Evolutionary conservation across 805 yeast genomes (phyloP).

Genomic region (Zygotorulaspora chibaensis): DNA sequence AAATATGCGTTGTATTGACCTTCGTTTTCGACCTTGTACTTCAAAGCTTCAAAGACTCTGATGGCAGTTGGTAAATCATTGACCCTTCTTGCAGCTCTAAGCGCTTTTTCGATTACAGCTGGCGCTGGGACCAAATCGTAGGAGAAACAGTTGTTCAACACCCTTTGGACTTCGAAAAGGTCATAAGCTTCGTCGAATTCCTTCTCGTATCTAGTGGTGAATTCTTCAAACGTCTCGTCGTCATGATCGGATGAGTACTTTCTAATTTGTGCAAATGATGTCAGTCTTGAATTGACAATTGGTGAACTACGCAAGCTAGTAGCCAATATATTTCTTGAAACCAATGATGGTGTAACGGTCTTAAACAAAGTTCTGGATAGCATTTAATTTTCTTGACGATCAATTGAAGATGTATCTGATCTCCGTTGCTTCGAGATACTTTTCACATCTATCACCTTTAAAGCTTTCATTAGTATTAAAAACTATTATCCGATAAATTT

Average conservation of each 20-base stretch:
- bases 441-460: background rate
- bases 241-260: slow-evolving; percentile 75
- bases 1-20: slow-evolving; percentile 94
- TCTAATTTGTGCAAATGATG: slow-evolving; percentile 41
- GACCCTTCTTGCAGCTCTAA: slow-evolving; percentile 97
- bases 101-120: slow-evolving; percentile 88
- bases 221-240: slow-evolving; percentile 93
- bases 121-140: slow-evolving; percentile 99
- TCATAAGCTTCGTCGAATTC: slow-evolving; percentile 94
- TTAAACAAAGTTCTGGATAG: slow-evolving; percentile 22
- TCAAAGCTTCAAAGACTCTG: slow-evolving; percentile 95
- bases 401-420: background rate
- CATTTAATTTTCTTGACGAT: slow-evolving; percentile 10
- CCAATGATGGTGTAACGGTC: slow-evolving; percentile 6
- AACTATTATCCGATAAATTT: background rate
- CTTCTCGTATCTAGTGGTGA: slow-evolving; percentile 85
- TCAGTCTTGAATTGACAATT: slow-evolving; percentile 13
- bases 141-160: slow-evolving; percentile 95
- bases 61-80: slow-evolving; percentile 98
- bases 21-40: slow-evolving; percentile 91
- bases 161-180: slow-evolving; percentile 84
- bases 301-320: slow-evolving; percentile 3
- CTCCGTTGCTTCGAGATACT: background rate
- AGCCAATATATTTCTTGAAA: slow-evolving; percentile 6
- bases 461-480: background rate